Evolutionary conservation across 2,329 filamentous ascomycete species (phyloP).

Genomic region (Hypoxylon sp.): DNA sequence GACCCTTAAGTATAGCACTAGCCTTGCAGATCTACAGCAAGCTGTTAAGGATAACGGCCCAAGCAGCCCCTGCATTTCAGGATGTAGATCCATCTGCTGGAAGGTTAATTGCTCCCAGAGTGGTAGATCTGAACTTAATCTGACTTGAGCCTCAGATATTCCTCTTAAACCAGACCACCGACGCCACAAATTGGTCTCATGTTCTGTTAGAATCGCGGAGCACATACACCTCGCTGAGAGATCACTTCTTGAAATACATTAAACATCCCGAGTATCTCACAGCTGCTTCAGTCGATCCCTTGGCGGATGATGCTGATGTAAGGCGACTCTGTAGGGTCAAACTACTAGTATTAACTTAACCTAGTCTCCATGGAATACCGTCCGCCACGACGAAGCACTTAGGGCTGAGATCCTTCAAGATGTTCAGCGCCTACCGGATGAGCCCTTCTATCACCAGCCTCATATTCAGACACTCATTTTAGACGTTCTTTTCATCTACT

Average conservation of each 20-base stretch:
- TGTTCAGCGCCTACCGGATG: conserved; percentile 93
- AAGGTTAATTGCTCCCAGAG: conserved; percentile 71
- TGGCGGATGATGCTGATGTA: conserved; percentile 82
- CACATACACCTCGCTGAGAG: conserved; percentile 79
- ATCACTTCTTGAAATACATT: conserved; percentile 85
- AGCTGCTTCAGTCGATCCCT: conserved; percentile 80
- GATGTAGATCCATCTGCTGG: conserved; percentile 91
- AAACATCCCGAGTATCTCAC: conserved; percentile 85
- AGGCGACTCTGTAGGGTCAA: conserved; percentile 32
- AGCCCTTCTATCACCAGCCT: conserved; percentile 87
- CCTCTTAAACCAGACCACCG: conserved; percentile 79
- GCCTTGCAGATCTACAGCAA: conserved; percentile 73
- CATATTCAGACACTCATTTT: conserved; percentile 84
- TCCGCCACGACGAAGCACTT: conserved; percentile 86
- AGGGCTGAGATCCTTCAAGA: conserved; percentile 94
- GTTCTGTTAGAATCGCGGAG: conserved; percentile 77
- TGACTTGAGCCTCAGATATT: conserved; percentile 73
- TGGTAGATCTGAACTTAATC: neutral
- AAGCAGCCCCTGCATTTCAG: conserved; percentile 75
- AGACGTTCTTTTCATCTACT: conserved; percentile 94
- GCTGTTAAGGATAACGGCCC: conserved; percentile 74
- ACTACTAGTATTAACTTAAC: conserved; percentile 35
- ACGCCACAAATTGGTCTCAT: conserved; percentile 77
- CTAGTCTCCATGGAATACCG: conserved; percentile 92
- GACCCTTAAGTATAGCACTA: conserved; percentile 71